Base-by-base conservation (phyloP, 1,284 basidiomycete genomes). In the Naganishia albida region DNA sequence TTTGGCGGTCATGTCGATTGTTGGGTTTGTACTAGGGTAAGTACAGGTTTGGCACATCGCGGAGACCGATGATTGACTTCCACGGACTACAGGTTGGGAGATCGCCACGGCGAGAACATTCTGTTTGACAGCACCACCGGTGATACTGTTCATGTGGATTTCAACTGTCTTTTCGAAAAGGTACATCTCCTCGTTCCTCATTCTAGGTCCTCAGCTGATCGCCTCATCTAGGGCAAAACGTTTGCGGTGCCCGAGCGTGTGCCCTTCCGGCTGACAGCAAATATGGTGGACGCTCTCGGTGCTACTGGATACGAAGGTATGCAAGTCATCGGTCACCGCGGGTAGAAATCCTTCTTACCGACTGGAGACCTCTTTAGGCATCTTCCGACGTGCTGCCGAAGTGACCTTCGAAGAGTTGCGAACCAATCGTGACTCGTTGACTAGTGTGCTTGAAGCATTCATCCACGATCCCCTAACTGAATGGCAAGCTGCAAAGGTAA, bases 121-220 rank as follows among this genome's bases (percentile, higher is more conserved):
- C 82, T 99, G 12, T 86, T 99, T 49, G 96, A 99, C 74, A 85
- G 83, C 2, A 87, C 87, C 65, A 89, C 87, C 0, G 96, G 96
- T 3, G 94, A 97, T 74, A 87, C 90, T 1, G 89, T 99, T 1
- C 96, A 99, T 72, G 94, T 99, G 54, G 96, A 99, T 78, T 92
- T 99, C 72, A 98, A 99, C 76, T 98, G 94, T 80, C 82, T 99
- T 13, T 99, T 99, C 72, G 96, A 99, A 72, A 95, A 93, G 84
- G 90, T 88, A 65, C 30, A 20, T 38, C 6, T 6, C 12, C 50
- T 7, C 7, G n/a, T 15, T 43, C 20, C 18, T 39, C 30, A 18
- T 51, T 42, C 46, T 42, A 28, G 20, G 13, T 49, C 25, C 50
- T 23, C 48, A 38, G 16, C 44, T 57, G 12, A n/a, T 30, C 13